Evolutionary conservation across 345 rosid species (phyloP).

Genomic region (Arabidopsis suecica): DNA sequence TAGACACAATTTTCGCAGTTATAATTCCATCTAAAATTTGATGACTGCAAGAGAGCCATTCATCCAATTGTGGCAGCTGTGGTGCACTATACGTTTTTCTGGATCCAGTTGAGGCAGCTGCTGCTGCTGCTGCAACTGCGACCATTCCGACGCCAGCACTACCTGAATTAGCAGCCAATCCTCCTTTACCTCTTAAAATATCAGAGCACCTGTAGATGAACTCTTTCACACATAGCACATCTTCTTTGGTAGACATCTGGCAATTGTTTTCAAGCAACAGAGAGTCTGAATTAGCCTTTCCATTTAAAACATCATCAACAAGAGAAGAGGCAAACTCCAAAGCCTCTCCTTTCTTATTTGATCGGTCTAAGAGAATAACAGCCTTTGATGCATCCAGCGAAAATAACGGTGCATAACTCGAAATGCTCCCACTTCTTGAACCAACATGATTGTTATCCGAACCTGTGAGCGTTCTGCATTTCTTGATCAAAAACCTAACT

Average conservation of each 20-base stretch:
- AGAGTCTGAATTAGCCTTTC: slow-evolving; percentile 71
- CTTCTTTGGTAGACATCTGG: slow-evolving; percentile 67
- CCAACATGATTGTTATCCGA: slow-evolving; percentile 62
- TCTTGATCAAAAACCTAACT: slow-evolving; percentile 76
- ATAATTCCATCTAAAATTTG: slow-evolving; percentile 61
- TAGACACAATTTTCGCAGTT: slow-evolving; percentile 55
- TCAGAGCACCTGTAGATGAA: slow-evolving; percentile 74
- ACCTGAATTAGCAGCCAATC: slow-evolving; percentile 52
- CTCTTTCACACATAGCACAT: slow-evolving; percentile 67
- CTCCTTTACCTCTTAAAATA: slow-evolving; percentile 83
- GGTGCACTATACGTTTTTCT: slow-evolving; percentile 59
- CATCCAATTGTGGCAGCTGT: slow-evolving; percentile 71
- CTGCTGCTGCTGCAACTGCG: slow-evolving; percentile 91
- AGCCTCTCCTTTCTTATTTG: slow-evolving; percentile 60
- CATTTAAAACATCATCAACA: slow-evolving; percentile 79
- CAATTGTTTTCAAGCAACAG: slow-evolving; percentile 72
- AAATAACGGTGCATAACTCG: slow-evolving; percentile 71
- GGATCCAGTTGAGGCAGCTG: slow-evolving; percentile 71
- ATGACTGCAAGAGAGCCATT: slow-evolving; percentile 71
- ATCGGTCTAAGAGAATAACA: slow-evolving; percentile 68
- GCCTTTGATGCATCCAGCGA: slow-evolving; percentile 80
- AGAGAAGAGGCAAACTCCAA: slow-evolving; percentile 70
- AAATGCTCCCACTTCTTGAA: slow-evolving; percentile 63
- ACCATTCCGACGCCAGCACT: slow-evolving; percentile 83
- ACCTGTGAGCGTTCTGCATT: slow-evolving; percentile 69